Evolutionary conservation across 352 stramenopile genomes (phyloP).

Genomic region (Lagenidium sp.): DNA sequence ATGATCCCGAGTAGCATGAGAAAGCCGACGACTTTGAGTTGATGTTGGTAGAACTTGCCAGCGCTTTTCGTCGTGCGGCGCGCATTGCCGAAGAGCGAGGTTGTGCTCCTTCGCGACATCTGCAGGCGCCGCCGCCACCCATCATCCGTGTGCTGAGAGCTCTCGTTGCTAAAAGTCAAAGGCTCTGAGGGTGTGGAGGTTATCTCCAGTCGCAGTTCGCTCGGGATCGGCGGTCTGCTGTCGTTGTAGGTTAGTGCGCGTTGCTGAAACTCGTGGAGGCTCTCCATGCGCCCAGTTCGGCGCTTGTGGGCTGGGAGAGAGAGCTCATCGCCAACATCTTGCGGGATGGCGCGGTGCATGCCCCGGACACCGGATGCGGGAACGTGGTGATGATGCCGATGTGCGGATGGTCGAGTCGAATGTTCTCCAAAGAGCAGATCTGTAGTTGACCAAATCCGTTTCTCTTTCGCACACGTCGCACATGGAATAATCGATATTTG

Average conservation of each 20-base stretch:
- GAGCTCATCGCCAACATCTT: too few species aligned
- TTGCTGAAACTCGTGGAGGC: conserved; percentile 80
- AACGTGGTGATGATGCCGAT: too few species aligned
- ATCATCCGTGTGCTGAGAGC: conserved; percentile 15
- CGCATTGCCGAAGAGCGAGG: conserved; percentile 59
- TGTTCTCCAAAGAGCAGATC: too few species aligned
- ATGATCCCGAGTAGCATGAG: conserved; percentile 76
- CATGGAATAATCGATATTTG: too few species aligned
- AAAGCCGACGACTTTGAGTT: conserved; percentile 67
- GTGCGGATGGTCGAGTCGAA: too few species aligned
- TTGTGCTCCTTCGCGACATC: conserved; percentile 27
- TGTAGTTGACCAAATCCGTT: too few species aligned
- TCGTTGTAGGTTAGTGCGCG: conserved; percentile 49
- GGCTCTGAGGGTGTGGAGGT: too few species aligned
- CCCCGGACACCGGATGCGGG: too few species aligned
- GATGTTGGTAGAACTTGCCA: conserved; percentile 40
- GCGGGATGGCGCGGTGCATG: too few species aligned
- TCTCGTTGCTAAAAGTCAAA: too few species aligned
- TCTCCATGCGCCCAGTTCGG: conserved; percentile 58
- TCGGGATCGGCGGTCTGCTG: background rate
- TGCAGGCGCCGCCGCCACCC: conserved; percentile 30
- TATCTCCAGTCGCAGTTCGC: background rate
- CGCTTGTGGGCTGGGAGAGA: conserved; percentile 61
- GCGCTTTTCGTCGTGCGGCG: conserved; percentile 27
- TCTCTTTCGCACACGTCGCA: too few species aligned